Evolutionary conservation across 768 basidiomycete species (phyloP).

Genomic region (Tubosaeta sp.): DNA sequence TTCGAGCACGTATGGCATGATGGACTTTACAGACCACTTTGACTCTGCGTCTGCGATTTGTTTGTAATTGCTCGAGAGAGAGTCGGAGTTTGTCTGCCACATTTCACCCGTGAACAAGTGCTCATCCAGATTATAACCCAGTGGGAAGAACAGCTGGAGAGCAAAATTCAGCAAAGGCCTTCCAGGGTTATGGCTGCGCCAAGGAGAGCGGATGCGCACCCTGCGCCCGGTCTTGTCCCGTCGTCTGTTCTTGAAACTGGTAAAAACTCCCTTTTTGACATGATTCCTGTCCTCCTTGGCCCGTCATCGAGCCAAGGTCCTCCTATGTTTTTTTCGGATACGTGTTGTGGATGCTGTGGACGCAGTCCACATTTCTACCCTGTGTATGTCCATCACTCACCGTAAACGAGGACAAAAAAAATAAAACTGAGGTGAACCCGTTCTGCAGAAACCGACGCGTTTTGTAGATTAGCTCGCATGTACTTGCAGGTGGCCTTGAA

Average conservation of each 20-base stretch:
- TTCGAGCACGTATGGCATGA: neutral
- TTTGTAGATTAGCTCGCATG: conserved; percentile 74
- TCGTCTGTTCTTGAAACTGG: conserved; percentile 37
- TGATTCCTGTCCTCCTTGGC: conserved; percentile 54
- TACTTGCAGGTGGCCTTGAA: conserved; percentile 97
- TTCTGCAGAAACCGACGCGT: neutral
- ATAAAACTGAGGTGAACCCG: too few relatives aligned
- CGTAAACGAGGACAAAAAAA: too few relatives aligned
- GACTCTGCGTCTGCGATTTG: conserved; percentile 88
- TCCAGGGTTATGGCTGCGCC: conserved; percentile 59
- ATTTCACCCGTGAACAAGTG: neutral
- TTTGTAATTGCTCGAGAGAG: conserved; percentile 65
- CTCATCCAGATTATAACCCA: conserved; percentile 36
- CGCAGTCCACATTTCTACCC: conserved; percentile 83
- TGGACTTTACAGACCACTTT: conserved; percentile 33
- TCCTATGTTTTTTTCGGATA: conserved; percentile 78
- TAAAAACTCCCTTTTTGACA: conserved; percentile 45
- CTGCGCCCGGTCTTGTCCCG: conserved; percentile 34
- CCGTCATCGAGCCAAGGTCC: conserved; percentile 72
- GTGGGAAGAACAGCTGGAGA: conserved; percentile 79
- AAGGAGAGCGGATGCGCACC: conserved; percentile 52
- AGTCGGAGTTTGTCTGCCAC: conserved; percentile 55
- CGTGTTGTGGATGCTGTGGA: conserved; percentile 78
- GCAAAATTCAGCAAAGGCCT: conserved; percentile 77
- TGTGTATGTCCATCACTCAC: conserved; percentile 57